Evolutionary conservation across 768 basidiomycete genomes (phyloP).

Genomic region (Nidularia pulvinata): DNA sequence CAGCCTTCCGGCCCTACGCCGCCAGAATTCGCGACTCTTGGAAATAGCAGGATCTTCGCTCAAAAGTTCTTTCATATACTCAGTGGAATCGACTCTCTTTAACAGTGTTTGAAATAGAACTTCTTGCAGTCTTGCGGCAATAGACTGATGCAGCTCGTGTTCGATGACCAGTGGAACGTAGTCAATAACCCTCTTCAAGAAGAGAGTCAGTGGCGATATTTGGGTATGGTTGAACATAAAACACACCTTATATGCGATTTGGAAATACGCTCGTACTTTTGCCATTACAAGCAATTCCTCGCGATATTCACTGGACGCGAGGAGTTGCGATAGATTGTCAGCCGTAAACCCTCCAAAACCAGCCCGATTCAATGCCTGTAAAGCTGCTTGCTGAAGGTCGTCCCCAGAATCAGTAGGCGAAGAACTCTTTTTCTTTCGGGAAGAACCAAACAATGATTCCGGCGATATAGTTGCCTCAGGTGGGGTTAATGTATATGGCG

Average conservation of each 20-base stretch:
- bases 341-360: too few species aligned
- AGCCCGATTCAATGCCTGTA: not conserved
- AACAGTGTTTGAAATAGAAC: constrained; percentile 20
- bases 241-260: constrained; percentile 52
- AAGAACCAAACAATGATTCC: not conserved
- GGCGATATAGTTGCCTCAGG: not conserved
- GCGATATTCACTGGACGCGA: constrained; percentile 8
- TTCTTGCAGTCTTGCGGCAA: constrained; percentile 28
- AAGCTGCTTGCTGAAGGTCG: not conserved
- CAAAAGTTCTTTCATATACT: constrained; percentile 24
- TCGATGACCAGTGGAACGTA: constrained; percentile 49
- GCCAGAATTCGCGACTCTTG: constrained; percentile 22
- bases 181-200: constrained; percentile 50
- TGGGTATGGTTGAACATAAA: not conserved
- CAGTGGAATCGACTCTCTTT: constrained; percentile 16
- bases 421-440: not conserved
- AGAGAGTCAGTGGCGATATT: not conserved
- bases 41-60: constrained; percentile 37
- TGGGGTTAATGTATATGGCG: not conserved
- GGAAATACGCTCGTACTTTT: constrained; percentile 56
- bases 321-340: too few species aligned
- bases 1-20: constrained; percentile 19
- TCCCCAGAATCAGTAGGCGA: not conserved
- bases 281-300: constrained; percentile 53
- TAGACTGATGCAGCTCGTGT: constrained; percentile 35